These are phyloP conservation scores for Solanum raphanifolium DNA, from an alignment of 257 asterid species.

Conservation along the genomic window DNA sequence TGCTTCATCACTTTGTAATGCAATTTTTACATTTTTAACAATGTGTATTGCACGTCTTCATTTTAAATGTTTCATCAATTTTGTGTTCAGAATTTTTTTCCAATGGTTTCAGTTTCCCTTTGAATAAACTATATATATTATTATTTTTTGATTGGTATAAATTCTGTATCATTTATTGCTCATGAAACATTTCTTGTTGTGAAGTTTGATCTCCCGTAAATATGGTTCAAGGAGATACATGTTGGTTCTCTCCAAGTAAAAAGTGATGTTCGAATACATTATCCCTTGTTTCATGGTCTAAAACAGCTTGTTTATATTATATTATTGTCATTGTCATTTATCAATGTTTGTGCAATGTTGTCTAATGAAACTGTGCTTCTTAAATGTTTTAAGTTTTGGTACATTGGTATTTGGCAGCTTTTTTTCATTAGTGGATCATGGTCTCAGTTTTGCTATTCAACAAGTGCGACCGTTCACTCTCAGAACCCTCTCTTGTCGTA, in stretches of 20 bases:
- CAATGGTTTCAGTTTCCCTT: not conserved
- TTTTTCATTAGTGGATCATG: not conserved
- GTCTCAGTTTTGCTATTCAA: constrained; percentile 1
- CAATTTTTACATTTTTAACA: not conserved
- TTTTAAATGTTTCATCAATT: not conserved
- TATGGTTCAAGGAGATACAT: not conserved
- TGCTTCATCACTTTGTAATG: not conserved
- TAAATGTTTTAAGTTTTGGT: not conserved
- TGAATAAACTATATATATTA: not conserved
- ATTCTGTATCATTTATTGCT: not conserved
- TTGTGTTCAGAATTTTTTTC: not conserved
- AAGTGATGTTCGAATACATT: not conserved
- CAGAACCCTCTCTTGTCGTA: not conserved
- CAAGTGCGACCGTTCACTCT: not conserved
- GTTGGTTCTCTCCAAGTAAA: not conserved
- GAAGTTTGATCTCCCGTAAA: not conserved
- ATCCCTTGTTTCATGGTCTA: not conserved
- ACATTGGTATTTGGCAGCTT: not conserved
- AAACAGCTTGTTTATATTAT: not conserved
- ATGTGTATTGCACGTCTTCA: not conserved
- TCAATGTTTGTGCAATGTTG: not conserved
- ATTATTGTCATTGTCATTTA: not conserved
- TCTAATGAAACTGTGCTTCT: not conserved
- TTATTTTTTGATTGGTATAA: not conserved
- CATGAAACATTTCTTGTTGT: not conserved